phyloP scores from a whole-genome alignment of 1,139 yeast genomes.

The Arxiozyma slooffiae region DNA sequence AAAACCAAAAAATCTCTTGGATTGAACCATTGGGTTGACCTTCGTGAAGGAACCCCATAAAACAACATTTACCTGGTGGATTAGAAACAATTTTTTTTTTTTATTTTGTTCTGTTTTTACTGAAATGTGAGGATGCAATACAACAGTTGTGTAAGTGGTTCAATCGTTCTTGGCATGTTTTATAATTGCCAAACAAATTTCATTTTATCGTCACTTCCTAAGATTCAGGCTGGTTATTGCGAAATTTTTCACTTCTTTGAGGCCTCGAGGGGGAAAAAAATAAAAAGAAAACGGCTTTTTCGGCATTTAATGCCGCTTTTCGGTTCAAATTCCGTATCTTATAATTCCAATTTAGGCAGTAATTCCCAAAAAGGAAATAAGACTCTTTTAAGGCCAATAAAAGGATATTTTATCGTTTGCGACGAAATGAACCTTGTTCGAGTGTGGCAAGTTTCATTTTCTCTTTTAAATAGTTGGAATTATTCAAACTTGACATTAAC shows the following conservation, averaged over 20 bases:
- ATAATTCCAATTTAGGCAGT: neutral
- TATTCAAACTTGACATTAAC: no score
- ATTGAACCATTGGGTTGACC: slow-evolving; percentile 43
- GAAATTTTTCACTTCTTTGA: no score
- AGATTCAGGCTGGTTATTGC: no score
- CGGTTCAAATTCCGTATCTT: neutral
- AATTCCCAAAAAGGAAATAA: neutral
- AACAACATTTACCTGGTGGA: slow-evolving; percentile 45
- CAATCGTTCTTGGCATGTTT: no score
- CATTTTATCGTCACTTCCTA: no score
- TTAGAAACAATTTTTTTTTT: slow-evolving; percentile 41
- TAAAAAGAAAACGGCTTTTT: neutral
- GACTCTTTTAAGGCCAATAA: neutral
- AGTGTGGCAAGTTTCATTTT: neutral
- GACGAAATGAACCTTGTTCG: neutral
- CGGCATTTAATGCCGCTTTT: neutral
- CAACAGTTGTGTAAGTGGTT: no score
- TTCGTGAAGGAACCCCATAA: slow-evolving; percentile 37
- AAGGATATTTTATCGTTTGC: neutral
- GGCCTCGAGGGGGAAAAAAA: no score
- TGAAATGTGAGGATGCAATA: neutral
- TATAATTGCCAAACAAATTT: no score
- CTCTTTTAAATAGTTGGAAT: no score
- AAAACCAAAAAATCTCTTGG: slow-evolving; percentile 37
- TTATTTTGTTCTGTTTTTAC: neutral